Base-by-base conservation (phyloP, 1,284 basidiomycete genomes). In the Dichomitus squalens region DNA sequence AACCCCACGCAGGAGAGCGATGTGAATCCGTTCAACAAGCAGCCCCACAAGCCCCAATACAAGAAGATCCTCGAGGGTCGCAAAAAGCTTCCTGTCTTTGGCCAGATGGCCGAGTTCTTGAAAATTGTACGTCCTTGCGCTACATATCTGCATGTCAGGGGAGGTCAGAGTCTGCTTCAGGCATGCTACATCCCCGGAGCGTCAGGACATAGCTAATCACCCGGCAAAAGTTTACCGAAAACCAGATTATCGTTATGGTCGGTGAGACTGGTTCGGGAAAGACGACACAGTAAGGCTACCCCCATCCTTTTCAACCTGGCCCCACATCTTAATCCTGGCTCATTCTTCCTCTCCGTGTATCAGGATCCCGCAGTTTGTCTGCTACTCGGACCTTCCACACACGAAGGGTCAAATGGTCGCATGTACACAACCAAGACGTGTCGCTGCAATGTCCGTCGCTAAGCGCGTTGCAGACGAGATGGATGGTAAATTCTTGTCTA, bases 401-500 rank as follows among this genome's bases (percentile, higher is more conserved):
- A 85, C 85, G 29, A 90, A 86, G 70, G 90, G 92, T 43, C 95
- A 95, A 72, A 79, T 98, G 71, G 92, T 99, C 27, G 96, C 95
- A 6, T 98, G 96, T 71, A 99, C 97, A 0, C 96, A 99, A 73
- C 97, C 96, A 3, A 83, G 97, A 69, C 85, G 96, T 79, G 96
- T 99, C 1, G 96, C 97, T 1, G 96, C 96, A 34, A 98, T 96
- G 93, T 94, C 92, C 21, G 97, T 98, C 0, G 96, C 96, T 20
- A 97, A 96, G 75, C 95, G 97, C 78, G 97, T 99, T 1, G 95
- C 97, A 3, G 95, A 97, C 68, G 96, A 99, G 76, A 95, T 98
- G 93, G 96, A 98, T 73, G 91, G 90, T 92, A 63, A 66, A 88
- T 76, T 7, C 48, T 14, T 36, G 1, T 14, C n/a, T 34, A n/a